Evolutionary conservation across 768 basidiomycete genomes (phyloP).

Genomic region (Rhizopogon sp.): DNA sequence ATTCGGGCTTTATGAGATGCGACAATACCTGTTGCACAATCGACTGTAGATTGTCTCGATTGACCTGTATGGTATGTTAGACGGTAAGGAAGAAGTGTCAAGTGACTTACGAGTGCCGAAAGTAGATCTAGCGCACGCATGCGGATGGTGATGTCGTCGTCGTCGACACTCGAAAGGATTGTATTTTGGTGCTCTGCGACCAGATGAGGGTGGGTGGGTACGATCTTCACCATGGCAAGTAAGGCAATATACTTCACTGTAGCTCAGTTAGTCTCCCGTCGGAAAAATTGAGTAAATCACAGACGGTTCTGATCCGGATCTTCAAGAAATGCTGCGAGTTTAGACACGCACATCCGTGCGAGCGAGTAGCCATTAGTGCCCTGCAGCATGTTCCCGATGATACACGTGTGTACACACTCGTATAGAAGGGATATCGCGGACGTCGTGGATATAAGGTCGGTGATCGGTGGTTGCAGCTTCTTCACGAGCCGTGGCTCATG

Average conservation of each 20-base stretch:
- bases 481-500: slow-evolving; percentile 90
- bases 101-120: slow-evolving; percentile 74
- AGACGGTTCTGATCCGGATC: slow-evolving; percentile 94
- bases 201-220: slow-evolving; percentile 85
- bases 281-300: slow-evolving; percentile 26
- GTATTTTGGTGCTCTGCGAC: slow-evolving; percentile 90
- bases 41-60: slow-evolving; percentile 77
- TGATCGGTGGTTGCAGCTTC: slow-evolving; percentile 92
- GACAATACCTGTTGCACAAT: slow-evolving; percentile 88
- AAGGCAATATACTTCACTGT: slow-evolving; percentile 98
- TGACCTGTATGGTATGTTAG: slow-evolving; percentile 50
- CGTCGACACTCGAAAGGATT: slow-evolving; percentile 84
- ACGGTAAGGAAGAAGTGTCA: not conserved
- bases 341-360: slow-evolving; percentile 86
- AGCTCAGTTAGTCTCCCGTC: not conserved
- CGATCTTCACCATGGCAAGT: slow-evolving; percentile 92
- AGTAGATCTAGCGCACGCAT: slow-evolving; percentile 94
- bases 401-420: slow-evolving; percentile 98
- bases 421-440: slow-evolving; percentile 94
- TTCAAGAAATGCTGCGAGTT: slow-evolving; percentile 86
- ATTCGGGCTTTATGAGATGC: slow-evolving; percentile 67
- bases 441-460: slow-evolving; percentile 92
- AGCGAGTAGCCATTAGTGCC: slow-evolving; percentile 71
- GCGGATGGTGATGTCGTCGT: slow-evolving; percentile 92
- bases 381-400: slow-evolving; percentile 93